Evolutionary conservation across 2,329 filamentous ascomycete genomes (phyloP).

Genomic region (Rutstroemia sp.): DNA sequence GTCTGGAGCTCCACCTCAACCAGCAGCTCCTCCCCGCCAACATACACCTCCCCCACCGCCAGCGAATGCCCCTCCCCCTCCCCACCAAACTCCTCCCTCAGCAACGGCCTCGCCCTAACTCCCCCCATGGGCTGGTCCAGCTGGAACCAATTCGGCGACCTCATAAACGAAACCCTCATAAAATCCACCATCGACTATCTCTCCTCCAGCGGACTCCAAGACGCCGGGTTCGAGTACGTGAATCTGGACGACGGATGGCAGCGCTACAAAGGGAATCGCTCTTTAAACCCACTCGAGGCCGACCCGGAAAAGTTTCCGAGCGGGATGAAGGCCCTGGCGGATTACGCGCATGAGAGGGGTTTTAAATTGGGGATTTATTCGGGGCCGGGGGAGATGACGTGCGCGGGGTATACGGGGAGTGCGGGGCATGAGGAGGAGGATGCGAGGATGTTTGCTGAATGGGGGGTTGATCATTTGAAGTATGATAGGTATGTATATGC

Average conservation of each 20-base stretch:
- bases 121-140: conserved; percentile 45
- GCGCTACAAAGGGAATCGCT: not conserved
- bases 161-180: conserved; percentile 33
- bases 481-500: conserved; percentile 43
- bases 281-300: not conserved
- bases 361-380: conserved; percentile 59
- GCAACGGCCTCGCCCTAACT: conserved; percentile 31
- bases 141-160: conserved; percentile 45
- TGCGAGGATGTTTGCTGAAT: conserved; percentile 47
- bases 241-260: conserved; percentile 4
- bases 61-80: not conserved
- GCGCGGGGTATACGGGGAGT: conserved; percentile 36
- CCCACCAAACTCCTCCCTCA: conserved; percentile 9
- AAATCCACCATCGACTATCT: not conserved
- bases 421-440: conserved; percentile 50
- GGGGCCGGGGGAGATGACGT: conserved; percentile 37
- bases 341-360: not conserved
- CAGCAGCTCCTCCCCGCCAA: too few species aligned
- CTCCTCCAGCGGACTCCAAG: not conserved
- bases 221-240: not conserved
- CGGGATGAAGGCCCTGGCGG: not conserved
- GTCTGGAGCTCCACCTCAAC: too few species aligned
- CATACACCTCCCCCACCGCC: too few species aligned
- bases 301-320: not conserved
- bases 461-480: conserved; percentile 53